Base-by-base conservation (phyloP, 257 asterid genomes). In the Fraxinus excelsior region DNA sequence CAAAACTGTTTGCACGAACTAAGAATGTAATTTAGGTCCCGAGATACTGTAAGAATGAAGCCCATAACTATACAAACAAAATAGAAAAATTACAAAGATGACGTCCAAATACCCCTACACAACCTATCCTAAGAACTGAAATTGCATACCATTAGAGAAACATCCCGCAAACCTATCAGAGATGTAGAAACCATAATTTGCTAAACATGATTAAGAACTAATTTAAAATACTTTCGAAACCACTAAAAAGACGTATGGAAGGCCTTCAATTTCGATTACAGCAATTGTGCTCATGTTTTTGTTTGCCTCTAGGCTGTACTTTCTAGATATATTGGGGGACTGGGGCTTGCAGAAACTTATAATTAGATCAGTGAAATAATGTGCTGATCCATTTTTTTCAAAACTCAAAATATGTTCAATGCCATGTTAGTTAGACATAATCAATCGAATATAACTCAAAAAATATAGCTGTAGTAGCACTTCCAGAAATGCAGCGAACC, bases 31-130 rank as follows among this genome's bases (percentile, higher is more conserved):
- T 75, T 44, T 44, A 68, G 60, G 32, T 64, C 37, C 38, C 70
- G 31, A 58, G 56, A 71, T n/a, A 58, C 67, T 40, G 49, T 23
- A 71, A 76, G 66, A 68, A 74, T 16, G 26, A 71, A 71, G 37
- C 60, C 78, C n/a, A 40, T 53, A 28, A 40, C 76, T 72, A 76
- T 73, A 65, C 66, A 40, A 16, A 71, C 73, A 49, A 53, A 78
- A 70, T 13, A 42, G 68, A 34, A 70, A 29, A 71, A 19, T 12
- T 72, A 10, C 13, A 66, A 44, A n/a, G 68, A 58, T 12, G 6
- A 40, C 44, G 53, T 44, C 34, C 16, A 40, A 67, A 34, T 18
- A 26, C 26, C 23, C 16, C 28, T 35, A 38, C 12, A 62, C 29
- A 53, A 65, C 16, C 46, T 60, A 77, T 37, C 70, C 21, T 67